Base-by-base conservation (phyloP, 2,329 filamentous ascomycete genomes). In the Thyridium curvatum region DNA sequence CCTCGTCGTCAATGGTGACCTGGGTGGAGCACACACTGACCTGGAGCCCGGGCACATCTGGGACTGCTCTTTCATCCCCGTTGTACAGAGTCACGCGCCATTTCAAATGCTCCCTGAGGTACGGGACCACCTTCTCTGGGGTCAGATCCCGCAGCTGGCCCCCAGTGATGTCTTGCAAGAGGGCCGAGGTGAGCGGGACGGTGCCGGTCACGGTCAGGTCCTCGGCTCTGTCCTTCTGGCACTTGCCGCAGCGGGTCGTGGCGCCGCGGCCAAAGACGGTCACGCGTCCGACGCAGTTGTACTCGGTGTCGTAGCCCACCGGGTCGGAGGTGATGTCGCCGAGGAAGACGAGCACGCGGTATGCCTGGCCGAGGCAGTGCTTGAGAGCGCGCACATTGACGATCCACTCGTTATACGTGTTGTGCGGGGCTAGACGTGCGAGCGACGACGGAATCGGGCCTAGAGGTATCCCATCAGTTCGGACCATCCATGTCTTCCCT, bases 271-370 rank as follows among this genome's bases (percentile, higher is more conserved):
- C 55, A 12, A 64, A 65, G 35, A 70, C 65, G 4, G 67, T 65
- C 13, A 56, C 52, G 21, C 50, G 46, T 12, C 74, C 74, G 3
- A 76, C 67, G 31, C 75, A 62, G 44, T 69, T 71, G 14, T 58
- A 50, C 13, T 67, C 64, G 13, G 53, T 55, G 6, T 59, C 44
- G 66, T 69, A 73, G 12, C 46, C 44, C 12, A 50, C 43, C 1
- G 63, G 52, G 38, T 47, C 34, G 14, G 39, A 2, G n/a, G 47
- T 33, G 32, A 49, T 42, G 37, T 64, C 53, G 29, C 58, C 53
- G 4, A 81, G 56, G 60, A 82, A 82, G 43, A 80, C 57, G 49
- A 74, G 71, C 15, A 82, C 60, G 28, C 66, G 66, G 55, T 75
- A 79, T 6, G 74, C 68, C 3, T 65, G 66, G 16, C 64, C 59